Base-by-base conservation (phyloP, 176 grass and related monocot species). In the Calamus simplicifolius region DNA sequence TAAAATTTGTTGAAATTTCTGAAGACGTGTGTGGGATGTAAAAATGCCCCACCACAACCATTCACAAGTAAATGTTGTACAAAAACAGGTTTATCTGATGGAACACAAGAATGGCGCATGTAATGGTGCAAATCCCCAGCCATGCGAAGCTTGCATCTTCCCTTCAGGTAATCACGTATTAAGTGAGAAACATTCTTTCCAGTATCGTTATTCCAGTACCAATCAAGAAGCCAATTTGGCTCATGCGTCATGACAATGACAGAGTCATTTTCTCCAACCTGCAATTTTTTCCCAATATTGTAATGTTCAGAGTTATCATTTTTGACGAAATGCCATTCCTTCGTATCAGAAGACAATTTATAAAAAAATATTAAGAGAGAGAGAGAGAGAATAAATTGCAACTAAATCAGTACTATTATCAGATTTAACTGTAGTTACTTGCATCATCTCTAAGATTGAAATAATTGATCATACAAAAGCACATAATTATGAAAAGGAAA, bases 101-200 rank as follows among this genome's bases (percentile, higher is more conserved):
- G 77, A 14, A 63, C 52, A 59, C 16, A 82, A 28, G 87, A 98
- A 75, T 98, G 93, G 16, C 84, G 93, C 93, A 98, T 98, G 75
- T 98, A 98, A 78, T 98, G 93, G 73, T 98, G 93, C 72, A 98
- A 75, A 64, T 98, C 93, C 6, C 93, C 93, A 75, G 93, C 93
- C 72, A 98, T 92, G 57, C 93, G 72, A 53, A 98, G 62, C 61
- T 71, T 98, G 76, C 93, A 98, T 63, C 87, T 77, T 69, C 87
- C 93, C 35, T 57, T 82, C n/a, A 97, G 85, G 62, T 97, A 97
- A 72, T 88, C 84, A 14, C 28, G 59, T 59, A 97, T 97, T 59
- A 97, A 74, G 75, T 97, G 81, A 48, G 84, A 30, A 10, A 97
- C 84, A 17, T 97, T 97, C 62, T 79, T 74, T 18, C 93, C 93